Evolutionary conservation across 2,329 filamentous ascomycete genomes (phyloP), one percentile per base, ranked within the genome.

Genomic region (Myotisia sp.): DNA sequence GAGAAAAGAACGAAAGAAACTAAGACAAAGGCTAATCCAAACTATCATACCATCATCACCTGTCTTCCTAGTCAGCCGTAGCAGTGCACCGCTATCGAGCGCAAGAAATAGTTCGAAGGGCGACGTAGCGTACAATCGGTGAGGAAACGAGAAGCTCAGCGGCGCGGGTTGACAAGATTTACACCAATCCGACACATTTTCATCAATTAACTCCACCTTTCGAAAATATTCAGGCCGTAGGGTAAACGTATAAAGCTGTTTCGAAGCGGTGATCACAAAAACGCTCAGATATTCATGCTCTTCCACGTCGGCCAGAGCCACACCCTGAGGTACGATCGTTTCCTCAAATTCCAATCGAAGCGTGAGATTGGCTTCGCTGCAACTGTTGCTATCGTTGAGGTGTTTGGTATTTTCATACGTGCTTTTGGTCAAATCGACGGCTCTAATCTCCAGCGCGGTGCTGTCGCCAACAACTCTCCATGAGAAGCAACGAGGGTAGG

Each of bases 391-490:
- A n/a, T n/a, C n/a, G n/a, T n/a, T n/a, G n/a, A n/a, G n/a, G n/a
- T n/a, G n/a, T n/a, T n/a, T n/a, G n/a, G n/a, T n/a, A 27, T 65
- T 58, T 14, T 74, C 70, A 45, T 66, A 69, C 41, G 67, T 68
- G 44, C 67, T 71, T 61, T 71, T 85, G 53, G 74, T 79, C 44
- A 94, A 62, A 58, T 98, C 90, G 40, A 82, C 74, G 26, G 75
- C 76, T 51, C 83, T 79, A 33, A 98, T 68, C 59, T 90, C 87
- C 46, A 98, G 67, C 42, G 84, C 66, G 45, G 72, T 80, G 49
- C 76, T 74, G 48, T 83, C 75, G 50, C 92, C 79, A 40, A 94
- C 62, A 24, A 95, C 70, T 46, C 87, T 74, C 90, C 90, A 98
- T 30, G 93, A 68, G 52, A 95, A 92, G 56, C 74, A 83, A 51